Evolutionary conservation across 495 filamentous ascomycete species (phyloP).

Genomic region (Viridothelium virens): DNA sequence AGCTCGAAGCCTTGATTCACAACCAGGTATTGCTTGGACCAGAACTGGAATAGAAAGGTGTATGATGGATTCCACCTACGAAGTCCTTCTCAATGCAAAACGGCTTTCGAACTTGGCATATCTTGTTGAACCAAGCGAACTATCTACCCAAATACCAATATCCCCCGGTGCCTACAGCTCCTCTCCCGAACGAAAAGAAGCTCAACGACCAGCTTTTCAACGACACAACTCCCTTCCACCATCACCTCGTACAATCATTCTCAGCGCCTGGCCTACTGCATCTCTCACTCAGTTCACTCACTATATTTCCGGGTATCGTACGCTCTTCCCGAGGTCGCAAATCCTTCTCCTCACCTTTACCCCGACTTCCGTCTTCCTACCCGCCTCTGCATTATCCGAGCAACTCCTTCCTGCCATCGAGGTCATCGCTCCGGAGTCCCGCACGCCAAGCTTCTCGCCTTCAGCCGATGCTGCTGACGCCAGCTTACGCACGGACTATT

Average conservation of each 20-base stretch:
- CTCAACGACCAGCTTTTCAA: not conserved
- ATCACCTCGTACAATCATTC: constrained; percentile 16
- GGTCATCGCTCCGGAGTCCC: not conserved
- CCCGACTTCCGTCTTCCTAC: not conserved
- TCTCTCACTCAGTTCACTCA: constrained; percentile 13
- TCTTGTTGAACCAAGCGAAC: not conserved
- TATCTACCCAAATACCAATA: not conserved
- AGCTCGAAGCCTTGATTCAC: not conserved
- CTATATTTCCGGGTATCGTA: constrained; percentile 16
- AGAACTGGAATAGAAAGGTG: not conserved
- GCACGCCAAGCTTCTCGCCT: not conserved
- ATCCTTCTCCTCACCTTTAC: constrained; percentile 11
- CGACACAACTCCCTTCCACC: constrained; percentile 1
- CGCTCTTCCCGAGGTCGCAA: constrained; percentile 15
- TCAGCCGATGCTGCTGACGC: not conserved
- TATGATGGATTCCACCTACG: not conserved
- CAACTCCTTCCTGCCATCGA: not conserved
- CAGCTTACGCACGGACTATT: not conserved
- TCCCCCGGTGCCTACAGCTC: not conserved
- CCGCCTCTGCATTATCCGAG: not conserved
- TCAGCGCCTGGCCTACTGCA: constrained; percentile 20
- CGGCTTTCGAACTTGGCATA: not conserved
- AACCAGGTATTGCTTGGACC: too few species aligned
- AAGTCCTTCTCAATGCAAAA: not conserved
- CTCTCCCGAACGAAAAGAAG: not conserved